Percentiles rank a stretch among this genome's conserved stretches.
Evolutionary conservation across 805 yeast species (phyloP).

Genomic region (Yamadazyma akitaensis): DNA sequence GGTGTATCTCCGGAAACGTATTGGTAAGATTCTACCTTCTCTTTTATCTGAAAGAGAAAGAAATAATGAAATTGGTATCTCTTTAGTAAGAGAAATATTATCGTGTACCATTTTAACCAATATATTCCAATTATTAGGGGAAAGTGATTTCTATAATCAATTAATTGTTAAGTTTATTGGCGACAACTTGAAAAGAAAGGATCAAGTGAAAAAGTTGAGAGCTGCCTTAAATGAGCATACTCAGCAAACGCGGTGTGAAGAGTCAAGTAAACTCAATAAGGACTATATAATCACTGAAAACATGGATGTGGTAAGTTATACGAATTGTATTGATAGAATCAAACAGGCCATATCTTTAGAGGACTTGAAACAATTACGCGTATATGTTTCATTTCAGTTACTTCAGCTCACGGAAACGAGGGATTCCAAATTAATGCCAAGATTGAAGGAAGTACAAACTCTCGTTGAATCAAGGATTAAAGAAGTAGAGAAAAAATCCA

Average conservation of each 20-base stretch:
- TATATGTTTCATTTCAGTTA: slow-evolving; percentile 46
- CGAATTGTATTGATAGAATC: slow-evolving; percentile 14
- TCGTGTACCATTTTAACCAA: slow-evolving; percentile 46
- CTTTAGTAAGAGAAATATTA: slow-evolving; percentile 61
- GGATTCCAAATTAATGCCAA: slow-evolving; percentile 1
- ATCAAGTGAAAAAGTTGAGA: slow-evolving; percentile 69
- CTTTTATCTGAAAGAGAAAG: slow-evolving; percentile 48
- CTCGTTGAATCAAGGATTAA: slow-evolving; percentile 12
- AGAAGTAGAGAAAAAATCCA: slow-evolving; percentile 16
- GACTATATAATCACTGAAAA: slow-evolving; percentile 14
- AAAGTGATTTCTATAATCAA: slow-evolving; percentile 77
- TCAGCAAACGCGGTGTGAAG: background rate
- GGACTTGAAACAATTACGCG: slow-evolving; percentile 48
- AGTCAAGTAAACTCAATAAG: slow-evolving; percentile 6
- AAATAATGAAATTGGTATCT: slow-evolving; percentile 44
- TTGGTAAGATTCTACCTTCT: slow-evolving; percentile 44
- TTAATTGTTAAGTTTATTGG: slow-evolving; percentile 57
- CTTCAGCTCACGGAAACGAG: slow-evolving; percentile 22
- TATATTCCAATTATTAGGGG: slow-evolving; percentile 56
- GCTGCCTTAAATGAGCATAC: slow-evolving; percentile 69
- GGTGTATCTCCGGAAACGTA: slow-evolving; percentile 43
- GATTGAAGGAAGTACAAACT: slow-evolving; percentile 11
- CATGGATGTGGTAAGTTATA: slow-evolving; percentile 17
- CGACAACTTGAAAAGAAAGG: slow-evolving; percentile 64
- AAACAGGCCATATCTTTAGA: slow-evolving; percentile 22